A percentile compares a stretch with the other conserved stretches of the same genome.
phyloP scores from a whole-genome alignment of 2,329 filamentous ascomycete species.

The Aspergillus phoenicis region DNA sequence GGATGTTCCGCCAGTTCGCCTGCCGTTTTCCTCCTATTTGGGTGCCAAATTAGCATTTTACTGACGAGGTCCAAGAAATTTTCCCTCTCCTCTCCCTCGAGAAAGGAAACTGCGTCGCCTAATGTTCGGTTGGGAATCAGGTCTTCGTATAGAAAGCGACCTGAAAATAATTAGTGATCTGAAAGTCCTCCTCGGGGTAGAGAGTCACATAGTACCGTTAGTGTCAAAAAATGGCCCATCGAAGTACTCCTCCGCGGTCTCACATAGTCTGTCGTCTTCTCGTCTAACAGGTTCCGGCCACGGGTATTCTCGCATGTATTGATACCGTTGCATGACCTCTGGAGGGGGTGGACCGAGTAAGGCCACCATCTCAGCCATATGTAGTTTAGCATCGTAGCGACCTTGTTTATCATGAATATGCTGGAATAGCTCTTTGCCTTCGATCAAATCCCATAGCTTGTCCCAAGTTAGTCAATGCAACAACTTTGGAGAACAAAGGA shows the following conservation, averaged over 20 bases:
- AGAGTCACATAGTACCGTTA: conserved; percentile 28
- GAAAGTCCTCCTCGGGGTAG: conserved; percentile 20
- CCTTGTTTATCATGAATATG: conserved; percentile 38
- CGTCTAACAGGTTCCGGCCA: conserved; percentile 34
- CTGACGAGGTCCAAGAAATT: conserved; percentile 34
- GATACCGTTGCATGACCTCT: conserved; percentile 40
- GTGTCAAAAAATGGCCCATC: conserved; percentile 41
- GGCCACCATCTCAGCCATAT: conserved; percentile 49
- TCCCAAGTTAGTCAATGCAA: conserved; percentile 27
- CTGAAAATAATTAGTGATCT: conserved; percentile 30
- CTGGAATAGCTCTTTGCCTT: conserved; percentile 41
- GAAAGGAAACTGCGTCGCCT: conserved; percentile 30
- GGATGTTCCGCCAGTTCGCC: conserved; percentile 32
- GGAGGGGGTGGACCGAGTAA: conserved; percentile 44
- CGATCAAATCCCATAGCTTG: conserved; percentile 43
- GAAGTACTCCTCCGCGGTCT: conserved; percentile 39
- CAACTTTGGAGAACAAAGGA: conserved; percentile 17
- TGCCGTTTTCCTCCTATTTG: conserved; percentile 31
- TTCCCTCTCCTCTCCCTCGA: conserved; percentile 34
- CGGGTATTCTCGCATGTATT: conserved; percentile 32
- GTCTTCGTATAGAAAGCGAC: conserved; percentile 36
- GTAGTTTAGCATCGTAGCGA: conserved; percentile 40
- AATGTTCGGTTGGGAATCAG: conserved; percentile 37
- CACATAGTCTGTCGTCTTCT: conserved; percentile 33
- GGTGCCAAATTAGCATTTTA: conserved; percentile 37